Evolutionary conservation across 306 rosid genomes (phyloP), one percentile per base, ranked within the genome.

Genomic region (Prunus salicina): DNA sequence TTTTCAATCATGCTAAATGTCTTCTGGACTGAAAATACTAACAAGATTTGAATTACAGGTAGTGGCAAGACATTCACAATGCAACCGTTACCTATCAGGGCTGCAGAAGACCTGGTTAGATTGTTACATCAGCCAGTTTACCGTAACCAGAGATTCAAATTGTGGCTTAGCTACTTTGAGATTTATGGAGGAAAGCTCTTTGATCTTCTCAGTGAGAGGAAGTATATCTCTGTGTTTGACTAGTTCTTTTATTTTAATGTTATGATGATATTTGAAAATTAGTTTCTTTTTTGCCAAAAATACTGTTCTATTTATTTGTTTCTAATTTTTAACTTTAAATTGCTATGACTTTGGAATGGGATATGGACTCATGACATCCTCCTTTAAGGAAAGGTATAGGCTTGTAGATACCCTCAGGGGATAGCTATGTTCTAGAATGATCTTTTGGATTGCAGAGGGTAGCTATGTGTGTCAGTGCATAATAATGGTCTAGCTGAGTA

Each of bases 161-260:
- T 95, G 93, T 95, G 98, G 97, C 98, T 95, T 79, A 95, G 98
- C 89, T 94, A 86, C 86, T 94, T 94, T 69, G 98, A 94, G 89
- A 94, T 94, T 79, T 94, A 94, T 80, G 98, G 98, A 22, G 96
- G 98, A 79, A 94, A 94, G 80, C 89, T 94, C 45, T 94, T 76
- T 84, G 98, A 95, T 87, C 97, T 95, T 85, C 98, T 95, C 51
- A 88, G 92, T 49, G 98, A 95, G 19, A 88, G 98, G 82, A 95
- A 87, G 98, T 90, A 70, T 67, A 64, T 66, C 79, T 74, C 60
- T 7, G 71, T 52, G 41, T n/a, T 71, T 63, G 38, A 70, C 62
- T 46, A 19, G 12, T 50, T 47, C 15, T 51, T 58, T 71, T 38
- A 20, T 75, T 12, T 19, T 61, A 1, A 34, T 65, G 28, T 13